Percentiles rank a stretch among this genome's conserved stretches.
phyloP scores from a whole-genome alignment of 306 rosid species.

The Benincasa hispida region DNA sequence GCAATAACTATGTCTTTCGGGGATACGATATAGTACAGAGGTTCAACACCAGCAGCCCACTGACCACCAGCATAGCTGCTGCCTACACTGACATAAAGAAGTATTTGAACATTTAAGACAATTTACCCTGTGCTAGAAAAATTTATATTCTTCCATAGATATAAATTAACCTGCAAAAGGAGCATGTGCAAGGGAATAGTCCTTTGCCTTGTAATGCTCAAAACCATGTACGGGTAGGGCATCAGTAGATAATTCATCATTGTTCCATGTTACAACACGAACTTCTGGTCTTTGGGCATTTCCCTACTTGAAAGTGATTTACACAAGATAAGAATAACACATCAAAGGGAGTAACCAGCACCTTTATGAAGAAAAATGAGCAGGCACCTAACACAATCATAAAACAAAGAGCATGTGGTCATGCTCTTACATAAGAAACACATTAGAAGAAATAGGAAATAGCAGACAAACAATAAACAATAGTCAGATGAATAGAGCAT shows the following conservation, averaged over 20 bases:
- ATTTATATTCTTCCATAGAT: constrained; percentile 16
- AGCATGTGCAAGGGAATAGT: constrained; percentile 95
- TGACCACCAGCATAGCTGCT: constrained; percentile 99
- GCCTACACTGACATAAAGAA: constrained; percentile 52
- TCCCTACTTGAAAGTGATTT: constrained; percentile 54
- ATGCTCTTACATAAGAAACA: neutral
- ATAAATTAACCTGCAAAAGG: constrained; percentile 84
- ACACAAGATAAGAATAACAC: constrained; percentile 9
- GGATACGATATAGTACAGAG: constrained; percentile 86
- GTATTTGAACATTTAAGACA: constrained; percentile 15
- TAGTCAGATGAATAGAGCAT: too few species aligned
- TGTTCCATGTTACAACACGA: constrained; percentile 77
- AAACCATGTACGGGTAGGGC: constrained; percentile 92
- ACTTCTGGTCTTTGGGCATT: constrained; percentile 96
- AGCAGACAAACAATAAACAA: neutral
- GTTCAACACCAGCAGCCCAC: constrained; percentile 99
- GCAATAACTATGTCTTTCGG: constrained; percentile 96
- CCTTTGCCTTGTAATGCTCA: constrained; percentile 96
- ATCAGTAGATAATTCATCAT: constrained; percentile 91
- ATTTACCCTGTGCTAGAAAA: constrained; percentile 13
- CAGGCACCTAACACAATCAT: neutral
- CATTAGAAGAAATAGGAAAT: too few species aligned
- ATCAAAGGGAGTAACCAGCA: constrained; percentile 1
- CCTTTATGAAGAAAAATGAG: neutral
- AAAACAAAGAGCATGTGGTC: neutral